A percentile compares a stretch with the other conserved stretches of the same genome.
Evolutionary conservation across 371 early-diverging fungal genomes (phyloP).

Genomic region (Aphelidium insulamus): DNA sequence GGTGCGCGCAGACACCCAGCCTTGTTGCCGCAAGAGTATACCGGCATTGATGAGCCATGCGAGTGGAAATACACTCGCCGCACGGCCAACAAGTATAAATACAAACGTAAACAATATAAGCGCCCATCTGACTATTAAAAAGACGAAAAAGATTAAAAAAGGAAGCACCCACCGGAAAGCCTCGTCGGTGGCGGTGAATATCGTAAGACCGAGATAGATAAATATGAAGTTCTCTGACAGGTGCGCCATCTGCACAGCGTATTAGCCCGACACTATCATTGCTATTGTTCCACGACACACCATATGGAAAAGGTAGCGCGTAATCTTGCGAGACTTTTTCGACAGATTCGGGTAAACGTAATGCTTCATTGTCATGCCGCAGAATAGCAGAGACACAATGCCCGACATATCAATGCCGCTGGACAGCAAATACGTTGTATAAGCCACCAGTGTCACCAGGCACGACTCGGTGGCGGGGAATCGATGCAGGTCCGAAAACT

Average conservation of each 20-base stretch:
- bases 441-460: constrained; percentile 59
- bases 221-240: constrained; percentile 86
- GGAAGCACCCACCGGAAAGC: constrained; percentile 47
- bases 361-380: constrained; percentile 73
- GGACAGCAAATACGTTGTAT: constrained; percentile 70
- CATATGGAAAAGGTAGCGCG: constrained; percentile 70
- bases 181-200: constrained; percentile 50
- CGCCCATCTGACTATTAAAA: not conserved
- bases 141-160: constrained; percentile 40
- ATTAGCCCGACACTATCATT: too few relatives aligned
- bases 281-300: too few relatives aligned
- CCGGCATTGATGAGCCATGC: too few relatives aligned
- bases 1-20: too few relatives aligned
- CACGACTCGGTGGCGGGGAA: constrained; percentile 62
- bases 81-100: too few relatives aligned
- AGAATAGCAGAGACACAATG: constrained; percentile 83
- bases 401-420: constrained; percentile 64
- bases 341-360: constrained; percentile 80
- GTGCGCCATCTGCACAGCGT: too few relatives aligned
- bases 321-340: constrained; percentile 38
- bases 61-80: too few relatives aligned
- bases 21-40: too few relatives aligned
- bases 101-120: not conserved
- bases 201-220: constrained; percentile 75
- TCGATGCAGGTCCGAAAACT: constrained; percentile 46